Conservation (phyloP, 768 basidiomycete species). For the Naematelia aurantialba region DNA sequence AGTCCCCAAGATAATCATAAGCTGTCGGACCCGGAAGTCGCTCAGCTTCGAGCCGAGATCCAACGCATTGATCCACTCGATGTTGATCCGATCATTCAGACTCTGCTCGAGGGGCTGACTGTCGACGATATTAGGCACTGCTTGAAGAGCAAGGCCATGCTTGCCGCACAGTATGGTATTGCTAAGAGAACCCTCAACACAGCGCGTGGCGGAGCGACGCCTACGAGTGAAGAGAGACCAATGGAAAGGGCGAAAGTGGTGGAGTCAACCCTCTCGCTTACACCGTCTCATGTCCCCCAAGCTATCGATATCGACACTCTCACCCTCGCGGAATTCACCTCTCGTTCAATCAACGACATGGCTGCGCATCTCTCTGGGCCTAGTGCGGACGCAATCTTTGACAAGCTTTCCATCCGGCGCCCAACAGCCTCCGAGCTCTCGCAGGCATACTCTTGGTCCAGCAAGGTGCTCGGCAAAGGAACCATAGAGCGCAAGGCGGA, state of each 20-base stretch:
- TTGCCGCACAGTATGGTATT: conserved; percentile 17
- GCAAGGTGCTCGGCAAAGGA: conserved; percentile 16
- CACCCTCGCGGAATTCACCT: conserved; percentile 7
- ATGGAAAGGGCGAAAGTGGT: too few relatives aligned
- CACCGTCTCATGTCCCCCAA: not conserved
- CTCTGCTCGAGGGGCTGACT: conserved; percentile 13
- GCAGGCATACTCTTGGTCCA: conserved; percentile 15
- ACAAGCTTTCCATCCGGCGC: conserved; percentile 11
- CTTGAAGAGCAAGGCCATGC: conserved; percentile 1
- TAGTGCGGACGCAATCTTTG: conserved; percentile 7
- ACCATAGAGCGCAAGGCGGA: conserved; percentile 21
- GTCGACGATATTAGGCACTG: conserved; percentile 9
- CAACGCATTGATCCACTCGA: conserved; percentile 26
- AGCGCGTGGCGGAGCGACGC: not conserved
- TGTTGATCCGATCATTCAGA: conserved; percentile 14
- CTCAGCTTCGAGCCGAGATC: conserved; percentile 13
- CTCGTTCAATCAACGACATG: conserved; percentile 17
- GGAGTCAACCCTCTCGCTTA: not conserved
- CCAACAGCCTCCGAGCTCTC: conserved; percentile 12
- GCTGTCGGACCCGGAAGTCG: not conserved
- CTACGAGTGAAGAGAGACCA: not conserved
- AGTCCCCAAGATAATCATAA: not conserved
- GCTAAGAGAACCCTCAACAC: conserved; percentile 15
- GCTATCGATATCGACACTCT: conserved; percentile 1
- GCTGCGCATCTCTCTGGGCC: conserved; percentile 12